A percentile compares a stretch with the other conserved stretches of the same genome.
phyloP scores from a whole-genome alignment of 768 basidiomycete species.

The Suillus sp. region DNA sequence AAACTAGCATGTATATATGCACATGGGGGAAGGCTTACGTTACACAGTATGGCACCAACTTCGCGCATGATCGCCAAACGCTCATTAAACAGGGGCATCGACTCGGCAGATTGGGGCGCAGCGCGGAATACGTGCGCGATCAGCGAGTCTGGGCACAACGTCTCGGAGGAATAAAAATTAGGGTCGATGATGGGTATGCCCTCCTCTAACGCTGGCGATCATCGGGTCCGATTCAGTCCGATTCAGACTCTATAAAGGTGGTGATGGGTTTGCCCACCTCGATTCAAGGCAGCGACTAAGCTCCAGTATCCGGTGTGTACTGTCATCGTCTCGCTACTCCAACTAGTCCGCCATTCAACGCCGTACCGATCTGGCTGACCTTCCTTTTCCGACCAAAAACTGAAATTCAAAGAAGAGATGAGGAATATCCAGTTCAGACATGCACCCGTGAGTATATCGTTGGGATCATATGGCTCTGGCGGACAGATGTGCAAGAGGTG shows the following conservation, averaged over 20 bases:
- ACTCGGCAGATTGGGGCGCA: conserved; percentile 56
- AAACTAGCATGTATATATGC: neutral
- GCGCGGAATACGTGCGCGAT: conserved; percentile 71
- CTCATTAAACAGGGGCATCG: conserved; percentile 68
- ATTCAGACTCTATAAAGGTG: neutral
- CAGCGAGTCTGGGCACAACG: conserved; percentile 67
- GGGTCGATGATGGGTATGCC: conserved; percentile 81
- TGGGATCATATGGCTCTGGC: conserved; percentile 57
- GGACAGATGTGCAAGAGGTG: conserved; percentile 70
- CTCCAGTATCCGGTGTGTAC: conserved; percentile 88
- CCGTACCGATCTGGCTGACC: conserved; percentile 65
- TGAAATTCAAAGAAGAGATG: conserved; percentile 84
- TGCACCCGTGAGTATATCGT: conserved; percentile 54
- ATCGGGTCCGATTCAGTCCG: neutral
- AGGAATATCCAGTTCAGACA: conserved; percentile 87
- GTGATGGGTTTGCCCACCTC: conserved; percentile 49
- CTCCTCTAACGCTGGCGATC: conserved; percentile 65
- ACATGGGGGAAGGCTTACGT: conserved; percentile 44
- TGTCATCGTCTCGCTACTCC: conserved; percentile 51
- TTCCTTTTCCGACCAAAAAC: conserved; percentile 82
- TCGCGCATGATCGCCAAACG: conserved; percentile 79
- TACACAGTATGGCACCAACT: conserved; percentile 70
- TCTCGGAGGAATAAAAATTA: conserved; percentile 71
- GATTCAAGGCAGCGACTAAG: conserved; percentile 78
- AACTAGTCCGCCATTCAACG: conserved; percentile 74